A percentile compares a stretch with the other conserved stretches of the same genome.
Evolutionary conservation across 495 filamentous ascomycete species (phyloP).

Genomic region (Apodospora peruviana): DNA sequence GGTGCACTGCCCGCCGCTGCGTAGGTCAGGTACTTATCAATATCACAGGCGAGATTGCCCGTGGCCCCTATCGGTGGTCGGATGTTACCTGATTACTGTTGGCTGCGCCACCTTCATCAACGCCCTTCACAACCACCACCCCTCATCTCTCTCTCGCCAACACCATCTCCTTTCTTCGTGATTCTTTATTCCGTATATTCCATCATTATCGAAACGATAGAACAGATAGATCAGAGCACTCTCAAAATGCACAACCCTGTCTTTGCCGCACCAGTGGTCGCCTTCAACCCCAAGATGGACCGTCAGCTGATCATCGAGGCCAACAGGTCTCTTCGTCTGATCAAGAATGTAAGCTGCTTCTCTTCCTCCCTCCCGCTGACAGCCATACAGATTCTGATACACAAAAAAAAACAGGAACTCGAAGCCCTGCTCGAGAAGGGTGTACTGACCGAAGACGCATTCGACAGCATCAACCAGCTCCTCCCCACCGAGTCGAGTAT

Average conservation of each 20-base stretch:
- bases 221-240: too few relatives aligned
- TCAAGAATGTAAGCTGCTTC: slow-evolving; percentile 63
- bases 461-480: slow-evolving; percentile 63
- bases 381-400: too few relatives aligned
- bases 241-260: neutral
- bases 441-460: slow-evolving; percentile 64
- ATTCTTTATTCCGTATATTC: neutral
- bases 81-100: too few relatives aligned
- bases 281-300: slow-evolving; percentile 24
- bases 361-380: neutral
- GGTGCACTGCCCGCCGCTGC: too few relatives aligned
- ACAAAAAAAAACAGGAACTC: slow-evolving; percentile 78
- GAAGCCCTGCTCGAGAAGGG: slow-evolving; percentile 78
- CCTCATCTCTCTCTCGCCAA: neutral
- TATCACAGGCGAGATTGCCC: too few relatives aligned
- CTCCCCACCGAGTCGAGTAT: slow-evolving; percentile 64
- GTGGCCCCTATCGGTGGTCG: too few relatives aligned
- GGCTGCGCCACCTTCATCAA: slow-evolving; percentile 4
- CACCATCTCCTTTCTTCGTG: neutral
- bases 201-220: neutral
- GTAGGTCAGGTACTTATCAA: too few relatives aligned
- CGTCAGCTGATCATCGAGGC: slow-evolving; percentile 51
- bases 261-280: neutral
- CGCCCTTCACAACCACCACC: neutral
- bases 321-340: slow-evolving; percentile 77